A percentile compares a stretch with the other conserved stretches of the same genome.
These are phyloP conservation scores for Vigna angularis DNA, from an alignment of 306 rosid genomes.

Conservation along the genomic window DNA sequence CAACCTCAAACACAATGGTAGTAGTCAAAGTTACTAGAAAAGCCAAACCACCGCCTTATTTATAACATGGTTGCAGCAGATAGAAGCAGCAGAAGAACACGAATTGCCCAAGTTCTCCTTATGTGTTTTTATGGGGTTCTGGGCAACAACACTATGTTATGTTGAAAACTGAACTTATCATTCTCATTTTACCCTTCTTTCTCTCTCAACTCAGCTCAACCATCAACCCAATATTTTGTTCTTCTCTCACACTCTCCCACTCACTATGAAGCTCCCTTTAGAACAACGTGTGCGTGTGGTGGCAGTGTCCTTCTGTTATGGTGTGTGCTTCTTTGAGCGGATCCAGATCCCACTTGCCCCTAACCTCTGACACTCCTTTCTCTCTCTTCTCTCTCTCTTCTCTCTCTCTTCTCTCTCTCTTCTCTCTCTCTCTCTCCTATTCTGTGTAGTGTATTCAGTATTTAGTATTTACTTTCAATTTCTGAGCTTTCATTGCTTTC, in stretches of 20 bases:
- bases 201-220: not conserved
- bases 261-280: not conserved
- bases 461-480: not conserved
- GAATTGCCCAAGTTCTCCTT: slow-evolving; percentile 13
- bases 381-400: not conserved
- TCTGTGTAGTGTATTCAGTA: not conserved
- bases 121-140: slow-evolving; percentile 52
- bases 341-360: slow-evolving; percentile 75
- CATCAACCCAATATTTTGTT: slow-evolving; percentile 17
- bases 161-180: slow-evolving; percentile 32
- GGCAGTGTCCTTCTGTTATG: not conserved
- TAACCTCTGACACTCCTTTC: slow-evolving; percentile 55
- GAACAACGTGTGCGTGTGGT: not conserved
- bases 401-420: too few species aligned
- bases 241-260: slow-evolving; percentile 17
- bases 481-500: slow-evolving; percentile 1
- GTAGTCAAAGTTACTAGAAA: slow-evolving; percentile 61
- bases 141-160: slow-evolving; percentile 36
- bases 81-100: slow-evolving; percentile 25
- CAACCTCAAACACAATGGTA: not conserved
- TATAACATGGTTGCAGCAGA: slow-evolving; percentile 30
- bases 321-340: slow-evolving; percentile 49
- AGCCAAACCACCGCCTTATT: slow-evolving; percentile 62
- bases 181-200: slow-evolving; percentile 15
- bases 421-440: too few species aligned